Evolutionary conservation across 2,329 filamentous ascomycete species (phyloP), one percentile per base, ranked within the genome.

Genomic region (Gremmenia infestans): DNA sequence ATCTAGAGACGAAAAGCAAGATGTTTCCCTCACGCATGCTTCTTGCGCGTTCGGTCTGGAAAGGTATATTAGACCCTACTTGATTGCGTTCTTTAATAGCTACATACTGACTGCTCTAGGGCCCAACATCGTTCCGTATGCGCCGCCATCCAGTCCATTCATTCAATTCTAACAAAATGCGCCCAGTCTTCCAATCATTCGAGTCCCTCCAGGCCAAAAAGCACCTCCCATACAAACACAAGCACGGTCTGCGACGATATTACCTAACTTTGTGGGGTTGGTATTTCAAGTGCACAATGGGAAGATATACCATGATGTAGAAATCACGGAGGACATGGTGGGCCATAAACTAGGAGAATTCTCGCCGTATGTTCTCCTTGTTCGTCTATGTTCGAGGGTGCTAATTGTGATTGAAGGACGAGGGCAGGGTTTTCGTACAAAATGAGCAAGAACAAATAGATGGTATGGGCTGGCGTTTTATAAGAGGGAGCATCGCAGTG

Each of bases 321-420:
- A 77, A 54, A 84, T 90, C 59, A 89, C 86, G 1, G 87, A 89
- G 70, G 84, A 89, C 67, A 90, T 90, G 87, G 87, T 90, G 11
- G 87, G 87, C 54, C 81, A 87, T 68, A 90, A 89, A 70, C 72
- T 90, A 63, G 87, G 87, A 63, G 87, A 89, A 72, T 90, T 89
- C 70, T 81, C 85, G 58, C 72, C 80, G 86, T 89, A 79, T 67
- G 85, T 43, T 14, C 25, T 14, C 32, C 11, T 3, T 42, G 3
- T 32, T 39, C 14, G 19, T 8, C 12, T n/a, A 32, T 4, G 25
- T 48, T 39, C 28, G 19, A 36, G 28, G 17, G 1, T 32, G 22
- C 57, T 63, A 42, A 64, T 43, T 36, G 42, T n/a, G 4, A 11
- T 11, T 53, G 53, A 65, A 88, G 85, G 58, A 89, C 86, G 53